Evolutionary conservation across 371 early-diverging fungal genomes (phyloP).

Genomic region (Nematocida sp.): DNA sequence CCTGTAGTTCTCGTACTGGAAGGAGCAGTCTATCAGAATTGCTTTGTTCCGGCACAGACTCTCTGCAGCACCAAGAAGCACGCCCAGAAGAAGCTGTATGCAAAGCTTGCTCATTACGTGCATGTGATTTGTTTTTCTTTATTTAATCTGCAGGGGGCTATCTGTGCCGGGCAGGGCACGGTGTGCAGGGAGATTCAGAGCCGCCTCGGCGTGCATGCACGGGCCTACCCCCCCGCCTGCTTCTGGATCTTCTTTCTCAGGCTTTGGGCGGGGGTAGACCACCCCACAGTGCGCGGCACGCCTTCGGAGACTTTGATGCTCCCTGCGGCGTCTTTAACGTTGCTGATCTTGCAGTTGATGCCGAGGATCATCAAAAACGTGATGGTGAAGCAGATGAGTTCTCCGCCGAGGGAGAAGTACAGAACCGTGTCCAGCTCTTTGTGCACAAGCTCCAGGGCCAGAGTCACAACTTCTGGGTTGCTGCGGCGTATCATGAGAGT

Average conservation of each 20-base stretch:
- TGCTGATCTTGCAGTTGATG: slow-evolving; percentile 38
- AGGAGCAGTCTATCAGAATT: slow-evolving; percentile 43
- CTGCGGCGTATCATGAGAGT: too few relatives aligned
- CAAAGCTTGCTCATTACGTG: too few relatives aligned
- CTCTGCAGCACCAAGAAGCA: background rate
- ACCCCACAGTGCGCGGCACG: slow-evolving; percentile 17
- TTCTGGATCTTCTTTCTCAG: background rate
- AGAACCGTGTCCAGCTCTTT: background rate
- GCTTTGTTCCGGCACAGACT: slow-evolving; percentile 49
- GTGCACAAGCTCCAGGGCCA: background rate
- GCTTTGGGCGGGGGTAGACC: background rate
- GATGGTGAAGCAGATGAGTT: background rate
- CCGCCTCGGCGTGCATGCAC: too few relatives aligned
- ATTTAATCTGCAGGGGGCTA: too few relatives aligned
- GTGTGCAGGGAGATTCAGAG: too few relatives aligned
- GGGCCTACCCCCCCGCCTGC: too few relatives aligned
- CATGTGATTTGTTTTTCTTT: too few relatives aligned
- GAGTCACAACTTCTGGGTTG: background rate
- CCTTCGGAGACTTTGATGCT: slow-evolving; percentile 18
- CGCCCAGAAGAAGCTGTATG: background rate
- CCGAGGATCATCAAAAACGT: slow-evolving; percentile 28
- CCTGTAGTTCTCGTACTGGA: slow-evolving; percentile 50
- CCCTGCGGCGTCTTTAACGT: background rate
- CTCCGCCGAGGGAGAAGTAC: background rate
- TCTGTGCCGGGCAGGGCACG: too few relatives aligned